Base-by-base conservation (phyloP, 768 basidiomycete genomes). In the Tremella yokohamensis region DNA sequence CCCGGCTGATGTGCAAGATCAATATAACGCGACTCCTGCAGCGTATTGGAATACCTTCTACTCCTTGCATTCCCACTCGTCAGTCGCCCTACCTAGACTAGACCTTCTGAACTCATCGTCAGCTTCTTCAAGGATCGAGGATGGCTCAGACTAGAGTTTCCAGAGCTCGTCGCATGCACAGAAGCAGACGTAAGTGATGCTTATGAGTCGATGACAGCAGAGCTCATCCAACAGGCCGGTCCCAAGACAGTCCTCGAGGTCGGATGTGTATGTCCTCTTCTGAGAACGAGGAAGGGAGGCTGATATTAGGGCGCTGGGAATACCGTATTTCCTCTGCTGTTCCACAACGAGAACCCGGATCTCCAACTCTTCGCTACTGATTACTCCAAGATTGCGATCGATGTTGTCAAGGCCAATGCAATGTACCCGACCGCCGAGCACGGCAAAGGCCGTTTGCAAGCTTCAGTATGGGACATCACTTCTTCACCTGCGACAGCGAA, bases 141-240 rank as follows among this genome's bases (percentile, higher is more conserved):
- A 79, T 99, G 96, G 94, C 80, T 98, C 26, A 84, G 88, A 65
- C 84, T 89, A n/a, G 96, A 99, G 75, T 98, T 98, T 68, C 89
- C 88, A 0, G 92, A 97, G 68, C 82, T 98, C 19, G 79, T 87
- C 22, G 81, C 81, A 11, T 86, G 87, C 1, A 82, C 87, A 12
- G 80, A 85, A 62, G 79, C 83, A 2, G 83, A 87, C 62, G 89
- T 89, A 73, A 57, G 39, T 37, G 16, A 16, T 42, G 34, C 44
- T 13, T 47, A 25, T 56, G 58, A 18, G 54, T 55, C 3, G 15
- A 26, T 8, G 13, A n/a, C 40, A 52, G 49, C 37, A 49, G 38
- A 56, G 54, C 20, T 51, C 25, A 16, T 54, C 9, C n/a, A 49
- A 37, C 72, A 91, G 87, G 90, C 90, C 52, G 93, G 93, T 13